Evolutionary conservation across 768 basidiomycete genomes (phyloP).

Genomic region (Kwoniella botswanensis): DNA sequence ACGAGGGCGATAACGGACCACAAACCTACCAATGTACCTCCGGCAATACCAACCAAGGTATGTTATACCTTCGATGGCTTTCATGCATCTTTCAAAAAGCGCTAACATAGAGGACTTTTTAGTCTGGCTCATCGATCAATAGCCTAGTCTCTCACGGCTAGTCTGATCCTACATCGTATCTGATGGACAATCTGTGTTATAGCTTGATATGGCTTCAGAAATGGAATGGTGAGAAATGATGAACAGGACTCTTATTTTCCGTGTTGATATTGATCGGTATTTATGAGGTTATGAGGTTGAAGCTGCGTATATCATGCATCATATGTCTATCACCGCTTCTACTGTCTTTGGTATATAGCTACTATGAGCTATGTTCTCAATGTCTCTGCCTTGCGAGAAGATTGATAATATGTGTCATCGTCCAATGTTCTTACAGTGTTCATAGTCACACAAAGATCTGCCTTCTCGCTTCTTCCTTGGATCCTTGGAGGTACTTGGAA

Average conservation of each 20-base stretch:
- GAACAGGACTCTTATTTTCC: background rate
- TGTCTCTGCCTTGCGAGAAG: too few relatives aligned
- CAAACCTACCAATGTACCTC: constrained; percentile 55
- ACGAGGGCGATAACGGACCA: constrained; percentile 25
- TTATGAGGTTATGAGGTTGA: background rate
- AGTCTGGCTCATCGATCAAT: background rate
- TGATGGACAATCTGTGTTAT: background rate
- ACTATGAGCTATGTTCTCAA: too few relatives aligned
- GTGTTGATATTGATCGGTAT: background rate
- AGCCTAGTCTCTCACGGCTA: background rate
- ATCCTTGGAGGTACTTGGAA: background rate
- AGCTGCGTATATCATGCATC: background rate
- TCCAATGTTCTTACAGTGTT: too few relatives aligned
- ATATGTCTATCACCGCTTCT: background rate
- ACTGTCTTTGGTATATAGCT: too few relatives aligned
- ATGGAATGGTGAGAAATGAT: background rate
- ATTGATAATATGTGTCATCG: too few relatives aligned
- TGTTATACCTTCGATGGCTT: background rate
- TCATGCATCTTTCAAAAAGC: too few relatives aligned
- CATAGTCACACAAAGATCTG: too few relatives aligned
- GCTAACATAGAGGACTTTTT: background rate
- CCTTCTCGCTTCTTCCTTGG: too few relatives aligned
- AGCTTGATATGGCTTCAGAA: background rate
- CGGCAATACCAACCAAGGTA: constrained; percentile 53
- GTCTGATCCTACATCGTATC: background rate